Evolutionary conservation across 148 eudicot genomes (phyloP).

Genomic region (Dysphania ambrosioides): DNA sequence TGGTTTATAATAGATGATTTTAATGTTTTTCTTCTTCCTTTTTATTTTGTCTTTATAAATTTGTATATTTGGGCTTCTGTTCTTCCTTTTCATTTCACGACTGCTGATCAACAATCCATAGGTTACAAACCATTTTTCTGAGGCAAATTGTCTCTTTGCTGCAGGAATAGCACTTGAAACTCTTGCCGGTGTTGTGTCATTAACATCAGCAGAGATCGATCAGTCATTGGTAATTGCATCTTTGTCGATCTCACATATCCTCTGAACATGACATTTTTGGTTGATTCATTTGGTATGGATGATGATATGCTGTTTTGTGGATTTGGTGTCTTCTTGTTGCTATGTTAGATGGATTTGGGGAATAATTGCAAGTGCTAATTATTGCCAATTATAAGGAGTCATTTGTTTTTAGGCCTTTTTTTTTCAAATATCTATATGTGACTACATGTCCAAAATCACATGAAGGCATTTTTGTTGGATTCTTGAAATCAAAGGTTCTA

Average conservation of each 20-base stretch:
- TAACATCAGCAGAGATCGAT: constrained; percentile 69
- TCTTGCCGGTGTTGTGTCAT: constrained; percentile 77
- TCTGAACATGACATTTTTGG: not conserved
- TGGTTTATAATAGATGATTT: no score
- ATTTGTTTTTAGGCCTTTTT: no score
- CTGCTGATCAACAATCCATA: not conserved
- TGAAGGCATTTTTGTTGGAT: not conserved
- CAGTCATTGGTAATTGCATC: constrained; percentile 55
- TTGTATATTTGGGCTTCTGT: no score
- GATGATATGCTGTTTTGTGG: not conserved
- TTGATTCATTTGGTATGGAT: not conserved
- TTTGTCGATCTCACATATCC: not conserved
- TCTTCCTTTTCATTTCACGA: not conserved
- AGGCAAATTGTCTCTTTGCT: constrained; percentile 11
- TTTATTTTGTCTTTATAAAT: no score
- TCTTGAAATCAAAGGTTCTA: not conserved
- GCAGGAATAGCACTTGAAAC: constrained; percentile 88
- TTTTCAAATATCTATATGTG: no score
- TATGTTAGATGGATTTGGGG: not conserved
- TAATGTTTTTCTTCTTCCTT: no score
- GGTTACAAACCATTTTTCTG: not conserved
- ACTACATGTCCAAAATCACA: no score
- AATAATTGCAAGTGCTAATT: no score
- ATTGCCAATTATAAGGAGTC: no score
- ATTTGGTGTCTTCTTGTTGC: not conserved